A percentile compares a stretch with the other conserved stretches of the same genome.
Evolutionary conservation across 2,329 filamentous ascomycete species (phyloP).

Genomic region (Fusarium gaditjirri): DNA sequence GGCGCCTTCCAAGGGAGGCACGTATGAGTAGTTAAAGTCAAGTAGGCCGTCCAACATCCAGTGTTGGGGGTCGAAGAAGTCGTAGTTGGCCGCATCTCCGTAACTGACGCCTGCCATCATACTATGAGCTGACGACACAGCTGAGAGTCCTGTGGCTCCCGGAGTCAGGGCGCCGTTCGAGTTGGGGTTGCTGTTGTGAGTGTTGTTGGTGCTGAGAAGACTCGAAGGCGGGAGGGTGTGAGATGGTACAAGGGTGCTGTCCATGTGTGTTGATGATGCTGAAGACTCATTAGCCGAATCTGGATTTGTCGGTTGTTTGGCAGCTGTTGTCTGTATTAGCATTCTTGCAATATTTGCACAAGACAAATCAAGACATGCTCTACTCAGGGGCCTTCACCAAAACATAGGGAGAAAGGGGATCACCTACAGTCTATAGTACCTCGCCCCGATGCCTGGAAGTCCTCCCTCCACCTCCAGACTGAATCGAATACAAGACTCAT

Average conservation of each 20-base stretch:
- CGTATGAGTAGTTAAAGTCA: constrained; percentile 78
- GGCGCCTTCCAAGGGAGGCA: constrained; percentile 64
- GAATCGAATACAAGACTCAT: constrained; percentile 88
- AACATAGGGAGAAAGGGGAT: constrained; percentile 27
- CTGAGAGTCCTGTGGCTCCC: constrained; percentile 57
- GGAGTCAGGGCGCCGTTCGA: constrained; percentile 65
- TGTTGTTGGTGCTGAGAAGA: constrained; percentile 51
- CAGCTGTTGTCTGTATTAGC: constrained; percentile 58
- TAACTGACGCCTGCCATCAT: constrained; percentile 66
- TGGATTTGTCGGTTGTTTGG: constrained; percentile 88
- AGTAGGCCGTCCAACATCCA: constrained; percentile 92
- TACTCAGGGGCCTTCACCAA: constrained; percentile 29
- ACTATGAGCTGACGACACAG: constrained; percentile 52
- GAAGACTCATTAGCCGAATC: constrained; percentile 81
- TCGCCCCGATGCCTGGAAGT: constrained; percentile 77
- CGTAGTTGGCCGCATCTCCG: constrained; percentile 76
- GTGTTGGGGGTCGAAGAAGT: constrained; percentile 91
- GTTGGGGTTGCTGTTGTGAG: constrained; percentile 26
- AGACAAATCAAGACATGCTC: constrained; percentile 42
- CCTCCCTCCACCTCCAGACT: constrained; percentile 86
- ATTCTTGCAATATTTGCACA: constrained; percentile 32
- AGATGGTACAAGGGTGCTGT: constrained; percentile 65
- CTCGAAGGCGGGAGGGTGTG: constrained; percentile 55
- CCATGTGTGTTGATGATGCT: constrained; percentile 72
- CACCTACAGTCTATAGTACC: constrained; percentile 76